Evolutionary conservation across 306 rosid species (phyloP).

Genomic region (Prunus persica): Prunus_persica_NCBIv2 NC_034009.1:25430501-25431000

Average conservation of each 20-base stretch:
- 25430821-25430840: constrained; percentile 98
- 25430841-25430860: constrained; percentile 93
- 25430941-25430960: constrained; percentile 40
- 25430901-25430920: constrained; percentile 29
- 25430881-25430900: constrained; percentile 6
- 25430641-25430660: constrained; percentile 97
- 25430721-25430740: constrained; percentile 17
- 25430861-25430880: constrained; percentile 78
- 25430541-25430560: constrained; percentile 77
- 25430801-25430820: constrained; percentile 19
- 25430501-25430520: constrained; percentile 99
- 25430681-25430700: neutral
- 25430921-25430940: constrained; percentile 87
- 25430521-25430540: constrained; percentile 98
- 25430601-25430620: constrained; percentile 83
- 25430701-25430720: constrained; percentile 18
- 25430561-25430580: constrained; percentile 70
- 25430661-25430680: constrained; percentile 42
- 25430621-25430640: constrained; percentile 97
- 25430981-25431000: constrained; percentile 24
- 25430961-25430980: constrained; percentile 67
- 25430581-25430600: constrained; percentile 80
- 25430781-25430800: constrained; percentile 34
- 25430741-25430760: neutral
- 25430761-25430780: neutral